A percentile compares a stretch with the other conserved stretches of the same genome.
Conservation (phyloP, 176 grass and related monocot genomes). For the Cenchrus americanus region DNA sequence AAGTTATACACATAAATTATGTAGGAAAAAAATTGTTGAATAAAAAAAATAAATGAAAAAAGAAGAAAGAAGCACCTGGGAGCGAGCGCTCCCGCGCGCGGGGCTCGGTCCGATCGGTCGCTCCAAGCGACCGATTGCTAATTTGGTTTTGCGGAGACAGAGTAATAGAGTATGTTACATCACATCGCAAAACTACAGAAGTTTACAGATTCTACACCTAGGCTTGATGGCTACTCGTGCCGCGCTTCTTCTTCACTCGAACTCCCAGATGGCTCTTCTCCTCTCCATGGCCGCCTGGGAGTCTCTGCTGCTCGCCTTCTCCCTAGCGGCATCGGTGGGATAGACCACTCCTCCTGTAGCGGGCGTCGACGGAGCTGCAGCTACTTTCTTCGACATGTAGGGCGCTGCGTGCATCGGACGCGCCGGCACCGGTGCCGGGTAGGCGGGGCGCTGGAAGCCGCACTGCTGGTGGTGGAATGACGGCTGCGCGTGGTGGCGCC, state of each 20-base stretch:
- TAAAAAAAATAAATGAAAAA: no score
- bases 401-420: neutral
- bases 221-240: neutral
- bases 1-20: no score
- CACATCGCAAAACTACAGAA: neutral
- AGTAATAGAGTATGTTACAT: no score
- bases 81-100: no score
- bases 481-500: neutral
- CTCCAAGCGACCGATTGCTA: no score
- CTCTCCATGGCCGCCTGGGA: neutral
- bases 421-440: neutral
- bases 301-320: neutral
- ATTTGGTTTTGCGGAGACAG: no score
- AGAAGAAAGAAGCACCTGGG: no score
- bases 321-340: neutral
- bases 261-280: slow-evolving; percentile 12
- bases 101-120: no score
- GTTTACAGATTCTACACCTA: neutral
- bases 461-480: neutral
- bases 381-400: slow-evolving; percentile 4
- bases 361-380: neutral
- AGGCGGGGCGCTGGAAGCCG: neutral
- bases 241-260: neutral
- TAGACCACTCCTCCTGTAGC: neutral
- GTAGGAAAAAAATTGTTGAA: no score